Conservation (phyloP, 176 grass and related monocot genomes). For the Eleusine coracana region DNA sequence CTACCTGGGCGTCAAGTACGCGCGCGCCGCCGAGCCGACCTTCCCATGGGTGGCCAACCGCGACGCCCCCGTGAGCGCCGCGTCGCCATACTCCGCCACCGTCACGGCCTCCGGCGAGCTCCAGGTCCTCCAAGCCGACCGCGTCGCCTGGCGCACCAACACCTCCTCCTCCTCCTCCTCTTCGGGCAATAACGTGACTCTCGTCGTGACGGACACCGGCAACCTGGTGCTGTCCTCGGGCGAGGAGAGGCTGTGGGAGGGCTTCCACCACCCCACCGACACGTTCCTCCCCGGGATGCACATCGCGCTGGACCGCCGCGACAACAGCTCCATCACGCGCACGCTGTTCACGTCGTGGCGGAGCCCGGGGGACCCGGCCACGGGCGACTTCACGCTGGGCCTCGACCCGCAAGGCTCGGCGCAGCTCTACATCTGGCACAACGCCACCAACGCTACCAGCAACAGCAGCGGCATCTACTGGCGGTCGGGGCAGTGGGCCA, state of each 20-base stretch:
- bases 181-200: background rate
- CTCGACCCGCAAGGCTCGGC: slow-evolving; percentile 58
- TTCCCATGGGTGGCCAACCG: slow-evolving; percentile 75
- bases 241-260: slow-evolving; percentile 31
- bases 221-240: slow-evolving; percentile 47
- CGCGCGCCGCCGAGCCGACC: slow-evolving; percentile 36
- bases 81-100: slow-evolving; percentile 34
- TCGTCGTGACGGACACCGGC: slow-evolving; percentile 31
- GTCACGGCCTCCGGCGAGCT: slow-evolving; percentile 50
- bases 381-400: slow-evolving; percentile 63
- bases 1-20: slow-evolving; percentile 66
- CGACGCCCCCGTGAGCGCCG: slow-evolving; percentile 38
- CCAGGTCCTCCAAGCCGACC: slow-evolving; percentile 35
- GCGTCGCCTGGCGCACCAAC: slow-evolving; percentile 49
- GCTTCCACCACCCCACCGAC: slow-evolving; percentile 49
- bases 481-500: slow-evolving; percentile 31
- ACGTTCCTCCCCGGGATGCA: slow-evolving; percentile 51
- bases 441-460: background rate
- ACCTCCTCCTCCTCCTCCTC: background rate
- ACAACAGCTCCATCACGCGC: background rate
- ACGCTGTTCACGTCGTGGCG: slow-evolving; percentile 67
- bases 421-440: slow-evolving; percentile 67
- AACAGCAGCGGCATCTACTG: background rate
- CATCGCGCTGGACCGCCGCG: slow-evolving; percentile 45
- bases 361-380: slow-evolving; percentile 43